phyloP scores from a whole-genome alignment of 192 early-diverging fungal genomes.

The Paraglomus brasilianum region DNA sequence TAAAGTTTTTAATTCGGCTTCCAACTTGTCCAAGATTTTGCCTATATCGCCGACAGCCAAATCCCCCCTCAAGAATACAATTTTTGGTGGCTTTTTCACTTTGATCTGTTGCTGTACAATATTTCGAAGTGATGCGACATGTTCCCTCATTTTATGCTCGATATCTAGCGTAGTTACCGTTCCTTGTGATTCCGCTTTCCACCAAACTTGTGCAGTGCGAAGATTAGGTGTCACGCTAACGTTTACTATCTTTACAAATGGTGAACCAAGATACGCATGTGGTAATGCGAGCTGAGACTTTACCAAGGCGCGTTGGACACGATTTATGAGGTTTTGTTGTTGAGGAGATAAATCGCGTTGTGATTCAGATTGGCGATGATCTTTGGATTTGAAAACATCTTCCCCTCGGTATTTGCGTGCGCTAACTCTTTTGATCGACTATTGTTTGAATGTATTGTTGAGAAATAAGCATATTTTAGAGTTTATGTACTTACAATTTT shows the following conservation, averaged over 20 bases:
- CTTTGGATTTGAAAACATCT: too few relatives aligned
- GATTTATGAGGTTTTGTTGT: constrained; percentile 3
- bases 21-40: constrained; percentile 19
- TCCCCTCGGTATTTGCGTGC: too few relatives aligned
- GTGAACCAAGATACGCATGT: constrained; percentile 4
- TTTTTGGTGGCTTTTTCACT: constrained; percentile 14
- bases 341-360: neutral
- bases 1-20: neutral
- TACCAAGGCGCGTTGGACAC: constrained; percentile 4
- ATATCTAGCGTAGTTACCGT: constrained; percentile 6
- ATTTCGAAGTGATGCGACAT: constrained; percentile 2
- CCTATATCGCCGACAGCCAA: neutral
- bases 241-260: constrained; percentile 7
- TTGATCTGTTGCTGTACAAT: neutral
- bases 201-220: constrained; percentile 4
- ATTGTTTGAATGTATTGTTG: too few relatives aligned
- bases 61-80: constrained; percentile 6
- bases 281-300: constrained; percentile 13
- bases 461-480: too few relatives aligned
- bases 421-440: too few relatives aligned
- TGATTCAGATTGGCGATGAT: too few relatives aligned
- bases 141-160: neutral
- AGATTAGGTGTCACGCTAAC: neutral
- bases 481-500: too few relatives aligned
- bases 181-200: constrained; percentile 18